phyloP scores from a whole-genome alignment of 2,329 filamentous ascomycete genomes.

The Tolypocladium nubicola region DNA sequence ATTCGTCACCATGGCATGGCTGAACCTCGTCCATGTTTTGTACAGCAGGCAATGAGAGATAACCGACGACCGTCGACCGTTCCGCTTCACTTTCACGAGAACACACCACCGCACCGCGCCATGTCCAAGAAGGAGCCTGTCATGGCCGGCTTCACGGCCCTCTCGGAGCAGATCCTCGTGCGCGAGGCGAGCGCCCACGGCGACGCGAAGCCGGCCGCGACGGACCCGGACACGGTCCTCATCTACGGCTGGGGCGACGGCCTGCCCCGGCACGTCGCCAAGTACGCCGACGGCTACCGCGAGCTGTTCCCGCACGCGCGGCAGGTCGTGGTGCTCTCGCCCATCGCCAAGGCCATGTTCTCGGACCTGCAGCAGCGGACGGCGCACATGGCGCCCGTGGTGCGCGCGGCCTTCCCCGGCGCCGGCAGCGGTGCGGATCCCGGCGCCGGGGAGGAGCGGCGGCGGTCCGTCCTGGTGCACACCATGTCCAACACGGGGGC shows the following conservation, averaged over 20 bases:
- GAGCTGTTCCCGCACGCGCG: conserved; percentile 37
- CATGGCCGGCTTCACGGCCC: conserved; percentile 33
- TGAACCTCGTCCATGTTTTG: too few species aligned
- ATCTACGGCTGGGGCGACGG: conserved; percentile 50
- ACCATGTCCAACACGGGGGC: conserved; percentile 49
- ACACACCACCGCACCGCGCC: not conserved
- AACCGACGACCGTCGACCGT: too few species aligned
- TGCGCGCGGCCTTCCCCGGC: conserved; percentile 24
- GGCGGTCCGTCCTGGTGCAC: conserved; percentile 33
- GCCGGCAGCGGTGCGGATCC: conserved; percentile 1
- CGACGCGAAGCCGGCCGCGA: conserved; percentile 9
- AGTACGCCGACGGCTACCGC: conserved; percentile 43
- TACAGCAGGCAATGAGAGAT: too few species aligned
- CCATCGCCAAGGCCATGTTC: conserved; percentile 35
- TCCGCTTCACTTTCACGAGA: not conserved
- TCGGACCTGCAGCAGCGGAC: conserved; percentile 31
- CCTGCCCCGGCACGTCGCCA: conserved; percentile 40
- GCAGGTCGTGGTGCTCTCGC: conserved; percentile 40
- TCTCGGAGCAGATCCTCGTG: conserved; percentile 37
- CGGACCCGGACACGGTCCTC: conserved; percentile 34
- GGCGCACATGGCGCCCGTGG: conserved; percentile 32
- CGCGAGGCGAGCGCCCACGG: conserved; percentile 17
- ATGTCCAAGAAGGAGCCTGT: conserved; percentile 9
- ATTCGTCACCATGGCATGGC: not conserved
- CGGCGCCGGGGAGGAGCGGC: conserved; percentile 8